Base-by-base conservation (phyloP, 2,329 filamentous ascomycete genomes). In the Podosphaera xanthii region DNA sequence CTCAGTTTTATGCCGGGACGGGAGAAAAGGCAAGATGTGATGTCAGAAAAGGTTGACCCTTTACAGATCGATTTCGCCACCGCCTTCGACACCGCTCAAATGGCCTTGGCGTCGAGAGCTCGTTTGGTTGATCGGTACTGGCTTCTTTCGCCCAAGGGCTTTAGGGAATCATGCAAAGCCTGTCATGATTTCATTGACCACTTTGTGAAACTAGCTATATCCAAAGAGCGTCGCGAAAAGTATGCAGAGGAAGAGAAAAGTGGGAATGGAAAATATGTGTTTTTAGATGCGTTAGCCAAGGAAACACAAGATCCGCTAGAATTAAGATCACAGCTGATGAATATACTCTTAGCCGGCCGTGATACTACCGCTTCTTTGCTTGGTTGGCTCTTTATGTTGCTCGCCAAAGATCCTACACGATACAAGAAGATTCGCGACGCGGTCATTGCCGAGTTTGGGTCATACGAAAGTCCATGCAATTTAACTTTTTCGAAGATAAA, bases 331-430 rank as follows among this genome's bases (percentile, higher is more conserved):
- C 76, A 81, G 63, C 67, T 77, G 5, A 67, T 79, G 33, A 72
- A 75, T 59, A 75, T 81, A 59, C 74, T 82, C 48, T 69, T 80
- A 1, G 80, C 78, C 0, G 79, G 79, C 0, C 72, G 79, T 8
- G 80, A 83, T 61, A 82, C 79, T 0, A 81, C 77, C 0, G 77
- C 77, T 0, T 72, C 71, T 34, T 71, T 76, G 2, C 67, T 82
- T 1, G 72, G 74, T 8, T 78, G 74, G 73, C 66, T 73, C 14
- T 72, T 77, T 58, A 70, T 71, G 60, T 67, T 68, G n/a, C 65
- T 77, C 12, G 67, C 73, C 0, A 69, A 71, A 35, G 66, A 76
- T 60, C 70, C 69, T 1, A 62, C 62, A 0, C 68, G 74, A 44
- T 76, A 71, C 63, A 61, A 66, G 8, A 74, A 72, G 59, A 68